Conservation (phyloP, 106 monocot genomes). For the Allium cepa region DNA sequence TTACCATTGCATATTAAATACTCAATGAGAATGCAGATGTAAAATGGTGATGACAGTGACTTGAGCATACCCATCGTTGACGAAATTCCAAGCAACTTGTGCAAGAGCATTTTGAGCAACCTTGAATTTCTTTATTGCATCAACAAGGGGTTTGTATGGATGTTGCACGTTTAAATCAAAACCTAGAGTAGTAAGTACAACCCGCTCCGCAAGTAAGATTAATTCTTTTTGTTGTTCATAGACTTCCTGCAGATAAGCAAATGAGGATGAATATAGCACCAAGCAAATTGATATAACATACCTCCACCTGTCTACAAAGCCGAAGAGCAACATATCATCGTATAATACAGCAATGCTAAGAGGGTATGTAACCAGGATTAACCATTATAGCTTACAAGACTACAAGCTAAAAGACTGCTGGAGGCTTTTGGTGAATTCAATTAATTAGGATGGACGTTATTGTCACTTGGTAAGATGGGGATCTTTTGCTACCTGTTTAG, state of each 20-base stretch:
- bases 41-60: constrained; percentile 8
- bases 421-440: no score
- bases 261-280: background rate
- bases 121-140: constrained; percentile 97
- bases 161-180: constrained; percentile 94
- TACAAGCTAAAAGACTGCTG: no score
- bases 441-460: no score
- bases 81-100: constrained; percentile 99
- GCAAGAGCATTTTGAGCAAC: constrained; percentile 96
- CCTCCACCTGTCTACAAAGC: background rate
- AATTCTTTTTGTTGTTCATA: constrained; percentile 96
- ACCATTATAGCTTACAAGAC: no score
- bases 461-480: no score
- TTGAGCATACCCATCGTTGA: constrained; percentile 89
- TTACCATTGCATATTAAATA: constrained; percentile 27
- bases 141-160: constrained; percentile 91
- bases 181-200: constrained; percentile 87
- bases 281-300: background rate
- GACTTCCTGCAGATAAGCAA: constrained; percentile 50
- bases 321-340: background rate
- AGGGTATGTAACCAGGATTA: no score
- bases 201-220: constrained; percentile 77
- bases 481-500: no score
- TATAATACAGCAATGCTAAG: no score
- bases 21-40: constrained; percentile 3